phyloP scores from a whole-genome alignment of 169 alveolate genomes.

The Sarcocystis neurona region DNA sequence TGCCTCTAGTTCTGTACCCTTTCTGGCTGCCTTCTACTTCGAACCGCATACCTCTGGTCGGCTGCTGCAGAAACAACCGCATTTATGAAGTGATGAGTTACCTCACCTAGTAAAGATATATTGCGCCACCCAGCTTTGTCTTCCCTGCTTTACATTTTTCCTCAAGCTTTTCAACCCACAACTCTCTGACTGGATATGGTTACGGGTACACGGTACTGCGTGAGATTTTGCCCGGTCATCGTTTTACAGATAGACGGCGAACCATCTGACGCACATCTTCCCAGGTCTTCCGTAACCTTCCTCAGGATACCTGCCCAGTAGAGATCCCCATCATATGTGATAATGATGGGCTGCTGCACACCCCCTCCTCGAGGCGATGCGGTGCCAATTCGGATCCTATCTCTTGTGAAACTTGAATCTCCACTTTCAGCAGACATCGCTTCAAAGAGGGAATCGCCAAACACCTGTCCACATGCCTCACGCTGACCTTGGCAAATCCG shows the following conservation, averaged over 20 bases:
- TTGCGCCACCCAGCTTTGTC: no score
- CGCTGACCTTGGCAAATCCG: constrained; percentile 22
- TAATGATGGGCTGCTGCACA: neutral
- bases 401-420: neutral
- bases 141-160: no score
- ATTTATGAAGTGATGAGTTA: no score
- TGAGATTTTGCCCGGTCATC: neutral
- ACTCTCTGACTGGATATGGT: no score
- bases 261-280: neutral
- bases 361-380: constrained; percentile 1
- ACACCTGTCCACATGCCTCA: constrained; percentile 3
- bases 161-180: no score
- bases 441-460: neutral
- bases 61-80: no score
- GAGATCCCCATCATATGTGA: neutral
- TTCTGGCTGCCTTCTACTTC: no score
- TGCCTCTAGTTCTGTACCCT: no score
- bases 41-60: no score
- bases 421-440: constrained; percentile 6
- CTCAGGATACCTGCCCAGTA: neutral
- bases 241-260: constrained; percentile 3
- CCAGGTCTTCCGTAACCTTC: constrained; percentile 1
- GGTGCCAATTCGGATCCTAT: neutral
- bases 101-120: no score
- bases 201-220: constrained; percentile 14